Evolutionary conservation across 805 yeast species (phyloP), one percentile per base, ranked within the genome.

Genomic region (Myxozyma vanderwaltii): DNA sequence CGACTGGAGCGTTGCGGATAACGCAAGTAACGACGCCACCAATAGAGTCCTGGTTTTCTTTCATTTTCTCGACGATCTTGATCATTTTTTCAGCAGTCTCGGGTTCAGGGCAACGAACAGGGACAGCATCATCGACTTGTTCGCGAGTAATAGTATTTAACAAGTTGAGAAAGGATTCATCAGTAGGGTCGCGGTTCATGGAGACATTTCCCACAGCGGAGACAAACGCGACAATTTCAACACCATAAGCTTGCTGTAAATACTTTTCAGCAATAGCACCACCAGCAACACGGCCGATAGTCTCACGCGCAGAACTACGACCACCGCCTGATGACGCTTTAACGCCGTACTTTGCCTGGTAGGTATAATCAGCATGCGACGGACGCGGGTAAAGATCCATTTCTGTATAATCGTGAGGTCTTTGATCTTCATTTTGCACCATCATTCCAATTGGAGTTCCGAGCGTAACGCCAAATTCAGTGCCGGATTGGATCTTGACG

Each of bases 21-120:
- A 94, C 98, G 80, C 99, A 94, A 7, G 99, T 94, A 56, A 94
- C 99, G 44, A 92, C 89, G 69, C 99, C 99, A 64, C 99, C 99
- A 67, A 94, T 89, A 51, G 97, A 91, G 75, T 94, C 99, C 68
- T 89, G 82, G 47, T 84, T 75, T 68, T 89, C 96, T 74, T 95
- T 84, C 77, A 86, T 86, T 67, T 86, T 80, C 77, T 91, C 96
- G 59, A 94, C 94, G 47, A 86, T 86, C 73, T 86, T 85, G 59
- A 86, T 86, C 97, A 94, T 92, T 65, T 81, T 80, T 38, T 82
- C 90, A 39, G 89, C 85, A 41, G 85, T 81, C 2, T 76, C 74
- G 3, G 81, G 78, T 67, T 86, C 96, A 3, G 99, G 99, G 76
- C 99, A 94, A 75, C 99, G 85, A 66, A 94, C 86, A 38, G 96